Base-by-base conservation (phyloP, 1,139 yeast genomes). In the Blastobotrys elegans region DNA sequence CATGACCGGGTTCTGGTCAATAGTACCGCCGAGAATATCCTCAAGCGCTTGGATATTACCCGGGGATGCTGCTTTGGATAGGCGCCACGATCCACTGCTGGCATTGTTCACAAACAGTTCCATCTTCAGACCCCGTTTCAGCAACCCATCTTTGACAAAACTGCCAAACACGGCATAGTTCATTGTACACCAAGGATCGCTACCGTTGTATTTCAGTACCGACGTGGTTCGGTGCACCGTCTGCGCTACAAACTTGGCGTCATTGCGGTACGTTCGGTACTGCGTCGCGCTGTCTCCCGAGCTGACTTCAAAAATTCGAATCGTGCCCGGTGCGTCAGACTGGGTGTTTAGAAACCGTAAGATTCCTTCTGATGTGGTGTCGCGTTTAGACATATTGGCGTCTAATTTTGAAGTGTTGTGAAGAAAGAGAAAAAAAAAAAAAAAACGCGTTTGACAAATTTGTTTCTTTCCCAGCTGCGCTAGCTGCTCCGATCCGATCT, bases 11-110 rank as follows among this genome's bases (percentile, higher is more conserved):
- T 80, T 71, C 22, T 77, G 68, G 39, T 75, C 77, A 27, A 75
- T 58, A 7, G 69, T 56, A 4, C 59, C 74, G 1, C 84, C 77
- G 54, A 86, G 73, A 66, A 87, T 69, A 31, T 83, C 88, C 53
- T 87, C 96, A 42, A 92, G 79, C 43, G 80, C 86, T 49, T 83
- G 87, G 45, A 89, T 71, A 63, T 92, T 90, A 3, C 98, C 98
- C 0, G 97, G 97, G 0, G 96, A 84, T 0, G 95, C 97, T 44
- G 75, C 69, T 51, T 76, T 75, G 27, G 75, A 52, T 46, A 84
- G 61, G 41, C 70, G 72, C 82, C 95, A 88, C 39, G 66, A 67
- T 42, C 74, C 52, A 24, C 50, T 59, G 44, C 65, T 67, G 36
- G 44, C 53, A 8, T 24, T 21, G 30, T 37, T 37, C 47, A 71